Evolutionary conservation across 2,329 filamentous ascomycete genomes (phyloP).

Genomic region (Cordyceps pruinosa): DNA sequence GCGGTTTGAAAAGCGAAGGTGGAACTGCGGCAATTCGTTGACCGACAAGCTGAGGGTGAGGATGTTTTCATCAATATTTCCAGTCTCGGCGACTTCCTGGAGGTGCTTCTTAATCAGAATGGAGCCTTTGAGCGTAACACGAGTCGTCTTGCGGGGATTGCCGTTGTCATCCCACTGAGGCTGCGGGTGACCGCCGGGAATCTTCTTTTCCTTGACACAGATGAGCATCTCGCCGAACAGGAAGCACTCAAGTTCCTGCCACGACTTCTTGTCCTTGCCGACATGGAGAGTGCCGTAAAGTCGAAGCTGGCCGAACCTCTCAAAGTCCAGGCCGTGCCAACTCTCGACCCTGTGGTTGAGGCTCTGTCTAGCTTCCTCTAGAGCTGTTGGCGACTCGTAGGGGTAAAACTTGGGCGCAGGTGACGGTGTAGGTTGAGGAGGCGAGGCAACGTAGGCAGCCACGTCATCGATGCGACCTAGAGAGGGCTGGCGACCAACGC

Average conservation of each 20-base stretch:
- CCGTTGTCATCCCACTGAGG: constrained; percentile 59
- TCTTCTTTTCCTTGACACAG: constrained; percentile 96
- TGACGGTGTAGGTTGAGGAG: constrained; percentile 39
- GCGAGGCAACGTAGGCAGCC: constrained; percentile 52
- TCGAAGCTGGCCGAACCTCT: constrained; percentile 83
- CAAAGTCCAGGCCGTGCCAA: constrained; percentile 94
- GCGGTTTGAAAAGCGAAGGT: constrained; percentile 79
- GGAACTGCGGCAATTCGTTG: constrained; percentile 85
- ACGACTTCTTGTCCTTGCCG: constrained; percentile 91
- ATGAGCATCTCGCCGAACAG: constrained; percentile 99
- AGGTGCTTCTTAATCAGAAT: constrained; percentile 98
- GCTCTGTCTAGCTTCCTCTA: constrained; percentile 82
- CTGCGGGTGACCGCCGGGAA: constrained; percentile 33
- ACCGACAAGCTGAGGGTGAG: constrained; percentile 88
- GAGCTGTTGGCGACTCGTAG: constrained; percentile 66
- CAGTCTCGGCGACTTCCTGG: constrained; percentile 73
- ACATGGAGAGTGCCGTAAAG: constrained; percentile 86
- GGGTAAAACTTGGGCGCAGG: constrained; percentile 54
- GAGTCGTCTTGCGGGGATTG: constrained; percentile 55
- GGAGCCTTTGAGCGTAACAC: constrained; percentile 90
- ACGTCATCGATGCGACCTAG: constrained; percentile 44
- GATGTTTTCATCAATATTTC: constrained; percentile 67
- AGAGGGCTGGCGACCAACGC: constrained; percentile 35
- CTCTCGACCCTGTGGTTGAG: constrained; percentile 87
- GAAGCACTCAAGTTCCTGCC: constrained; percentile 97